phyloP scores from a whole-genome alignment of 371 early-diverging fungal species.

The Batkoa obscura region DNA sequence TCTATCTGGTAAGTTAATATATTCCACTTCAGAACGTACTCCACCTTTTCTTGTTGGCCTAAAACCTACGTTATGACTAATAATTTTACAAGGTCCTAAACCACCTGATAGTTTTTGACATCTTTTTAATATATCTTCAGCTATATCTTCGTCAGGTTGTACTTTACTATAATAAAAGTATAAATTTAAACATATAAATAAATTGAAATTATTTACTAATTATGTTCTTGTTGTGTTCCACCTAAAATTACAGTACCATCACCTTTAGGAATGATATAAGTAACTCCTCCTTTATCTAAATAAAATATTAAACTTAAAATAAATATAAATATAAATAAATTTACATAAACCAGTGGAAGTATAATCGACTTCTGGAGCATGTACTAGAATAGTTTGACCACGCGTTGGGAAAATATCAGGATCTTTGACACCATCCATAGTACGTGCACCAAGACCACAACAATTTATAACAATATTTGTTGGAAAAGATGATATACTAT shows the following conservation, averaged over 20 bases:
- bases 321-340: not conserved
- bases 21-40: conserved; percentile 40
- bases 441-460: conserved; percentile 39
- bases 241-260: conserved; percentile 58
- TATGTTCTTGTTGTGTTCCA: conserved; percentile 41
- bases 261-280: conserved; percentile 60
- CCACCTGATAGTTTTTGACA: conserved; percentile 22
- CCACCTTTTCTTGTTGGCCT: conserved; percentile 51
- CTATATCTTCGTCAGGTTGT: conserved; percentile 12
- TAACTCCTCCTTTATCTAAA: conserved; percentile 15
- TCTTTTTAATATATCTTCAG: conserved; percentile 23
- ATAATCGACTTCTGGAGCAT: conserved; percentile 27
- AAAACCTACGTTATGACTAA: conserved; percentile 44
- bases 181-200: not conserved
- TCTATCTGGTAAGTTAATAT: conserved; percentile 26
- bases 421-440: conserved; percentile 49
- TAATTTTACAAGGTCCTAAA: conserved; percentile 27
- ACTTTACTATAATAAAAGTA: not conserved
- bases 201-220: conserved; percentile 21
- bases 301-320: conserved; percentile 7
- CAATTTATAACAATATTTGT: conserved; percentile 50
- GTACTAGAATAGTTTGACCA: conserved; percentile 48
- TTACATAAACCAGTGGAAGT: not conserved
- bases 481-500: conserved; percentile 3
- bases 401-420: conserved; percentile 37